Conservation (phyloP, 257 asterid species). For the Solanum habrochaites region DNA sequence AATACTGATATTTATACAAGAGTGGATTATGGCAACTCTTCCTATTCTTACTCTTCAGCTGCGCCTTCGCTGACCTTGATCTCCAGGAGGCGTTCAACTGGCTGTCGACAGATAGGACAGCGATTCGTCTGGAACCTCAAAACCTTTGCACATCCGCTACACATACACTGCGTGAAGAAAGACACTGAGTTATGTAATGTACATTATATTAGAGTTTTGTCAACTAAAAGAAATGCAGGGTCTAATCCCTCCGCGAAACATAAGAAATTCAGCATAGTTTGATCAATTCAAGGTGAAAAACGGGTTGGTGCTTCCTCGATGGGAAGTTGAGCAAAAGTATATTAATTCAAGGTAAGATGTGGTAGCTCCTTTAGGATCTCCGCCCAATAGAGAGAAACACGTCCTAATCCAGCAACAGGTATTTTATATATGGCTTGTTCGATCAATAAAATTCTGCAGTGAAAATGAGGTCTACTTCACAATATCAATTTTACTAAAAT, state of each 20-base stretch:
- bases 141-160: conserved; percentile 93
- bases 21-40: background rate
- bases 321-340: background rate
- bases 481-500: background rate
- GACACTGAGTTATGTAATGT: background rate
- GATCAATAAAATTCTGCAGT: background rate
- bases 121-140: conserved; percentile 90
- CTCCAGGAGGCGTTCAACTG: conserved; percentile 92
- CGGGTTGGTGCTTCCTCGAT: background rate
- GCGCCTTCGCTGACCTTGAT: conserved; percentile 63
- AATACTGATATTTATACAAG: background rate
- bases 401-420: background rate
- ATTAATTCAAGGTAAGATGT: background rate
- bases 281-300: background rate
- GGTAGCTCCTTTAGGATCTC: too few relatives aligned
- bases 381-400: background rate
- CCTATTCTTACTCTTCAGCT: conserved; percentile 38
- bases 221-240: background rate
- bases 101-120: conserved; percentile 97
- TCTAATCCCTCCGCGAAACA: too few relatives aligned
- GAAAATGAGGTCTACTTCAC: background rate
- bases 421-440: background rate
- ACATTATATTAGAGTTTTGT: background rate
- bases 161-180: conserved; percentile 67
- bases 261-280: background rate